Evolutionary conservation across 768 basidiomycete genomes (phyloP).

Genomic region (Botryobasidium botryosum): DNA sequence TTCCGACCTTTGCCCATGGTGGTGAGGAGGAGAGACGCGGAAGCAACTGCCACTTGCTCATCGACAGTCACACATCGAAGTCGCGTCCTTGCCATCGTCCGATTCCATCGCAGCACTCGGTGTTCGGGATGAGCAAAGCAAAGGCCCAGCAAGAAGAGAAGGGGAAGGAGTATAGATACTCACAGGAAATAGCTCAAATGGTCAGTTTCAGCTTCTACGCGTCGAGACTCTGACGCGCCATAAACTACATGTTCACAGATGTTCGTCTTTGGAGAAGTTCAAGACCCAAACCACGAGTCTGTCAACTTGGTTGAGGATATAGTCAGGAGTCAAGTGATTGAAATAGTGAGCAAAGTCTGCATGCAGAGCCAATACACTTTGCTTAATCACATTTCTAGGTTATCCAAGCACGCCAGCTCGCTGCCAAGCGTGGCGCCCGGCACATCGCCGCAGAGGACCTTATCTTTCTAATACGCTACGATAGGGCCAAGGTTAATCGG

Average conservation of each 20-base stretch:
- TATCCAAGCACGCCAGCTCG: constrained; percentile 71
- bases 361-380: neutral
- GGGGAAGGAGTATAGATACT: constrained; percentile 52
- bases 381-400: constrained; percentile 29
- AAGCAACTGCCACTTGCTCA: too few relatives aligned
- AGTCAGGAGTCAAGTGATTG: constrained; percentile 75
- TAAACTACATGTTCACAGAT: constrained; percentile 34
- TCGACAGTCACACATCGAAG: too few relatives aligned
- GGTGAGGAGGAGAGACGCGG: too few relatives aligned
- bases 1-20: too few relatives aligned
- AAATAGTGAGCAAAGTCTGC: constrained; percentile 43
- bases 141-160: constrained; percentile 9
- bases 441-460: constrained; percentile 86
- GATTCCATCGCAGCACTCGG: too few relatives aligned
- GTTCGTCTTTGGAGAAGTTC: constrained; percentile 94
- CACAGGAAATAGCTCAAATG: constrained; percentile 90
- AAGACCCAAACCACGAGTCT: constrained; percentile 74
- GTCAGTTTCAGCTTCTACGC: constrained; percentile 27
- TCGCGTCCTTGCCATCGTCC: too few relatives aligned
- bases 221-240: neutral
- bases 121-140: constrained; percentile 11
- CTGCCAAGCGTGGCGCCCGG: constrained; percentile 66
- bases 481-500: constrained; percentile 85
- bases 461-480: constrained; percentile 89
- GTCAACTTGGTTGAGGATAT: constrained; percentile 94